Evolutionary conservation across 1,284 basidiomycete species (phyloP).

Genomic region (Leccinum fallax): DNA sequence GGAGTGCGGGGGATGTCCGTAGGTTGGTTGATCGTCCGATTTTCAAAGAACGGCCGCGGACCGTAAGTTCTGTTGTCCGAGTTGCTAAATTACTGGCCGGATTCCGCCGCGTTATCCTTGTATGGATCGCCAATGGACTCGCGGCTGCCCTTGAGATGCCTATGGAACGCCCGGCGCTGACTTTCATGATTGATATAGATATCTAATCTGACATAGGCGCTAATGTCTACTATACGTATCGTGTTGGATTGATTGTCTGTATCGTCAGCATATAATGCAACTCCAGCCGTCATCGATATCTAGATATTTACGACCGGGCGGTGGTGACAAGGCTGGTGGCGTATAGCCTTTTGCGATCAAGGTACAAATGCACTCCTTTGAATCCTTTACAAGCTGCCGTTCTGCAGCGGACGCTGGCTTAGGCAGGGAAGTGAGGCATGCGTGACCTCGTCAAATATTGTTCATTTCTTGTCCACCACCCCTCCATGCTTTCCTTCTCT

Average conservation of each 20-base stretch:
- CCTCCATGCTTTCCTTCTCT: slow-evolving; percentile 28
- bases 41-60: background rate
- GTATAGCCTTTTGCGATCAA: slow-evolving; percentile 15
- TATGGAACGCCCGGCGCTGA: background rate
- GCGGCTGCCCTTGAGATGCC: background rate
- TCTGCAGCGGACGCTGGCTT: slow-evolving; percentile 1
- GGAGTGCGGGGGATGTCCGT: background rate
- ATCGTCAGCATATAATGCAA: slow-evolving; percentile 23
- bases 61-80: no score
- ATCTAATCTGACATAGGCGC: background rate
- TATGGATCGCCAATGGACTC: background rate
- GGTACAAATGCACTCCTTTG: slow-evolving; percentile 13
- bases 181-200: slow-evolving; percentile 7
- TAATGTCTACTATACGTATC: background rate
- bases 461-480: slow-evolving; percentile 35
- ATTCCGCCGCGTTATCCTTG: background rate
- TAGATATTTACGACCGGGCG: slow-evolving; percentile 12
- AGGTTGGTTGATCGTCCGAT: background rate
- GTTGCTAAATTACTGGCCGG: no score
- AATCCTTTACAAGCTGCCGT: slow-evolving; percentile 18
- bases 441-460: slow-evolving; percentile 18
- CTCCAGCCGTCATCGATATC: background rate
- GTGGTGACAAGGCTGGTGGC: background rate
- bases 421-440: slow-evolving; percentile 28
- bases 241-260: background rate